These are phyloP conservation scores for Extremus antarcticus DNA, from an alignment of 495 filamentous ascomycete species.

Conservation along the genomic window DNA sequence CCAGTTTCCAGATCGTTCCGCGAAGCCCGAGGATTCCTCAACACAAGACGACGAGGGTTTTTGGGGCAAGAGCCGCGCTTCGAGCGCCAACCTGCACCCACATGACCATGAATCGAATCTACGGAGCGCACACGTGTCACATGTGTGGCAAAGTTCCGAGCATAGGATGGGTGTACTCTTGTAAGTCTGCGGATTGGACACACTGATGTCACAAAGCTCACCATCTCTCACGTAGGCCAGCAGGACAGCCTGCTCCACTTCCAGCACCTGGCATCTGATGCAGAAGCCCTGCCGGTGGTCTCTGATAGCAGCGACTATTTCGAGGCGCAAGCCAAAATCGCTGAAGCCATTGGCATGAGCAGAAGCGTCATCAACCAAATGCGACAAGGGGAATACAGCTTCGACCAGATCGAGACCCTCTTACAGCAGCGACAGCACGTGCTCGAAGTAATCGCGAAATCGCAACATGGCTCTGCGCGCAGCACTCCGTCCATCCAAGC, in stretches of 20 bases:
- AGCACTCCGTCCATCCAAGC: background rate
- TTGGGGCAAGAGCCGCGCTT: background rate
- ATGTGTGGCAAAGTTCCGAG: constrained; percentile 38
- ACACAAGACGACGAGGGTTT: background rate
- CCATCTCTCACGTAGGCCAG: constrained; percentile 11
- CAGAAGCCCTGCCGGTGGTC: background rate
- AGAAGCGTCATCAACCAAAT: constrained; percentile 16
- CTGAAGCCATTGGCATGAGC: constrained; percentile 16
- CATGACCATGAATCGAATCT: constrained; percentile 46
- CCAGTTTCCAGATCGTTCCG: background rate
- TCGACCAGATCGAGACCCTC: constrained; percentile 21
- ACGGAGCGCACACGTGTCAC: constrained; percentile 38
- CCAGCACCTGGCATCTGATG: background rate
- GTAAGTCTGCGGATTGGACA: constrained; percentile 35
- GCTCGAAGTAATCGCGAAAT: constrained; percentile 5
- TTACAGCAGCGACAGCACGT: constrained; percentile 20
- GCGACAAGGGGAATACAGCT: constrained; percentile 12
- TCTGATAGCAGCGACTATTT: constrained; percentile 23
- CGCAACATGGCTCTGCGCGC: background rate
- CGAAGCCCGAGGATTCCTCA: background rate
- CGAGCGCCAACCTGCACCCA: constrained; percentile 41
- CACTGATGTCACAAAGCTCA: constrained; percentile 42
- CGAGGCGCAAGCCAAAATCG: constrained; percentile 16
- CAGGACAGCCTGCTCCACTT: constrained; percentile 26
- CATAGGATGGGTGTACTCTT: constrained; percentile 57